Evolutionary conservation across 2,329 filamentous ascomycete genomes (phyloP), one percentile per base, ranked within the genome.

Genomic region (Sordariomycetes sp.): DNA sequence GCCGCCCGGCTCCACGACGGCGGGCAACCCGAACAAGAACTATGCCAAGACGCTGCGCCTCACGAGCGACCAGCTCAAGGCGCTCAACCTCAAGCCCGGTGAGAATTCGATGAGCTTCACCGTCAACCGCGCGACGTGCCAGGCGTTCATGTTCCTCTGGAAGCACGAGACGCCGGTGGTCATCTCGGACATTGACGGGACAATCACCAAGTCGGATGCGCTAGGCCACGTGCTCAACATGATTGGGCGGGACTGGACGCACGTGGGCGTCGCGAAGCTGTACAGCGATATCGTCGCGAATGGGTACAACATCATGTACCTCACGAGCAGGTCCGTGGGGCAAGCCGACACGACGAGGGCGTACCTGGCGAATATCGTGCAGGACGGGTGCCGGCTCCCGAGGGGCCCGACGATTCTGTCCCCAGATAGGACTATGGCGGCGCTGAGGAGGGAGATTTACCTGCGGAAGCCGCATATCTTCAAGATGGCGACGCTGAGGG

Each of bases 251-350:
- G 94, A 99, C 70, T 99, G 94, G 94, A 99, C 94, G 2, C 94
- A 99, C 69, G 81, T 90, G 17, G 94, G 94, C 42, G 92, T 99
- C 25, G 95, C 94, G 24, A 99, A 99, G 73, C 79, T 99, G 10
- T 99, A 97, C 72, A 94, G 88, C 54, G 95, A 99, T 64, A 99
- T 99, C 63, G 84, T 85, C 1, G 85, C 87, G 64, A 99, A 99
- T 65, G 94, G 94, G 7, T 99, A 97, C 77, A 97, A 99, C 69
- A 95, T 99, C 67, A 90, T 99, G 81, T 99, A 99, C 68, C 79
- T 99, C 52, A 99, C 94, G 0, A 95, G 89, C 68, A 85, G 94
- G 55, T 94, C 89, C 15, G 91, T 97, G 52, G 95, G 94, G 0
- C 91, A 95, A 70, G 89, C 94, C 17, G 94, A 99, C 70, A 90